Base-by-base conservation (phyloP, 2,329 filamentous ascomycete genomes). In the Trichophyton simii region DNA sequence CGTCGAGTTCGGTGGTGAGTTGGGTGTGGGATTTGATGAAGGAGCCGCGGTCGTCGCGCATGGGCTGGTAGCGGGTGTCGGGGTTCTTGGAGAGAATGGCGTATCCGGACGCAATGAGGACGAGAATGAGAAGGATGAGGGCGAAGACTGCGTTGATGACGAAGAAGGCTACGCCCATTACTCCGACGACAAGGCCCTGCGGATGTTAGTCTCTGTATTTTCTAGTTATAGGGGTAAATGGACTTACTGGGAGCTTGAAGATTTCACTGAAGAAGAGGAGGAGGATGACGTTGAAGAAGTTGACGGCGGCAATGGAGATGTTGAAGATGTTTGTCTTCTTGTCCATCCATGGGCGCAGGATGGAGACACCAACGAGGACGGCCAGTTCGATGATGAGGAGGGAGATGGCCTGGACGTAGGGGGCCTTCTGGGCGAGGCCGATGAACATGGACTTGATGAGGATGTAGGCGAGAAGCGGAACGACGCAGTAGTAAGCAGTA, bases 241-340 rank as follows among this genome's bases (percentile, higher is more conserved):
- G 9, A 76, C 80, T 78, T 77, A 82, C 81, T 15, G 91, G 91
- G 67, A 91, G 87, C 66, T 87, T 85, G 75, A 96, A 96, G 57
- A 96, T 83, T 64, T 87, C 82, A 25, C 89, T 89, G 78, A 96
- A 96, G 68, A 96, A 83, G 61, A 97, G 80, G 38, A 96, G 78
- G 79, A 95, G 95, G 72, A 96, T 86, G 61, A 87, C 83, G 75
- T 94, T 95, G 69, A 96, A 73, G 74, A 96, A 95, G 79, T 96
- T 96, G 75, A 96, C 81, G 54, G 84, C 87, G 65, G 85, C 87
- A 69, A 96, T 96, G 63, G 90, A 83, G 70, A 97, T 96, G 77
- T 96, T 96, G 82, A 96, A 95, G 57, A 87, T 86, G 75, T 96
- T 97, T 64, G 90, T 96, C 78, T 91, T 92, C 84, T 96, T 96